A percentile compares a stretch with the other conserved stretches of the same genome.
Conservation (phyloP, 176 grass and related monocot genomes). For the Oryza rufipogon region DNA sequence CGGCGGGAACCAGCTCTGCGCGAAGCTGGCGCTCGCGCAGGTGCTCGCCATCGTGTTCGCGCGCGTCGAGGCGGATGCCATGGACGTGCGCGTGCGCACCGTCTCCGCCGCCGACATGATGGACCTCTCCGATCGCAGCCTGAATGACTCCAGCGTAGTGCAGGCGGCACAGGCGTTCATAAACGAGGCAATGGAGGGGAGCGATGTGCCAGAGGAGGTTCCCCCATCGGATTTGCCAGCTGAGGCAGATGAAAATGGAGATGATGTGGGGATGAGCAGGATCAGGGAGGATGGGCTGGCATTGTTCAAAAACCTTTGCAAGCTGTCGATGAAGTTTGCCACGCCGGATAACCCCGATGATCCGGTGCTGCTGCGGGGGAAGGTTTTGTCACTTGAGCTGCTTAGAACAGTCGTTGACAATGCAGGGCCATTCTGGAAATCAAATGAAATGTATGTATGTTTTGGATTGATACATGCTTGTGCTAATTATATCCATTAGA, state of each 20-base stretch:
- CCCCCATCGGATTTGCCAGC: conserved; percentile 2
- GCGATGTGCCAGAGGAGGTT: conserved; percentile 36
- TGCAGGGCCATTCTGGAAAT: conserved; percentile 79
- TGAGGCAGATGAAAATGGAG: conserved; percentile 26
- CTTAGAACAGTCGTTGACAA: conserved; percentile 82
- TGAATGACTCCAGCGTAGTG: conserved; percentile 90
- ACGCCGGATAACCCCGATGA: conserved; percentile 72
- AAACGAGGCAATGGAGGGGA: conserved; percentile 88
- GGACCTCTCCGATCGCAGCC: conserved; percentile 92
- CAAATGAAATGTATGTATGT: conserved; percentile 65
- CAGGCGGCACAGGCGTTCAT: conserved; percentile 84
- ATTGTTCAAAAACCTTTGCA: conserved; percentile 92
- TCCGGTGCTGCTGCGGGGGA: conserved; percentile 78
- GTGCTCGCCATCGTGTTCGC: conserved; percentile 64
- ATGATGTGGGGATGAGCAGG: conserved; percentile 53
- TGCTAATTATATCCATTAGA: conserved; percentile 11
- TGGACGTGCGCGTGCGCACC: conserved; percentile 64
- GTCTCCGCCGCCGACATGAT: conserved; percentile 89
- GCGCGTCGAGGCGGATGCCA: conserved; percentile 62
- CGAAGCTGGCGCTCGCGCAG: conserved; percentile 96
- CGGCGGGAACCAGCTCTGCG: conserved; percentile 80
- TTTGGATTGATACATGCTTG: not conserved
- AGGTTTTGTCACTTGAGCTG: conserved; percentile 89
- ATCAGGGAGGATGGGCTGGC: conserved; percentile 80
- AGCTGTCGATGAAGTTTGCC: conserved; percentile 92